These are phyloP conservation scores for Leucaena leucocephala DNA, from an alignment of 306 rosid genomes.

Conservation along the genomic window DNA sequence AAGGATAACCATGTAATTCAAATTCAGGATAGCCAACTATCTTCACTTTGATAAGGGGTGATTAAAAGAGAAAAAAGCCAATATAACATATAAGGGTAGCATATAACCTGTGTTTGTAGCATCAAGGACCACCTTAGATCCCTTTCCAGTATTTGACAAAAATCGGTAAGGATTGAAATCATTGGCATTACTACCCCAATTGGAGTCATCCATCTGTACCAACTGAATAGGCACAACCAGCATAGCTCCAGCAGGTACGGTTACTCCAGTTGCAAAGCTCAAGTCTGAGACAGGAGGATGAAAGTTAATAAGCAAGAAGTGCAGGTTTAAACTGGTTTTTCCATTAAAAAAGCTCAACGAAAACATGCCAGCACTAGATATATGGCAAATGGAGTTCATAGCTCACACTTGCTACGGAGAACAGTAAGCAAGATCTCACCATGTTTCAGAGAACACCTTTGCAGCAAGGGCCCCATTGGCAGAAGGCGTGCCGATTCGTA, in stretches of 20 bases:
- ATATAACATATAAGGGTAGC: conserved; percentile 7
- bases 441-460: conserved; percentile 75
- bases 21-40: conserved; percentile 8
- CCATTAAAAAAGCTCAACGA: conserved; percentile 9
- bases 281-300: conserved; percentile 49
- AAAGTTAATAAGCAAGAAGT: conserved; percentile 34
- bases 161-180: conserved; percentile 78
- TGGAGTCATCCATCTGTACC: conserved; percentile 67
- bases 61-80: background rate
- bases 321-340: conserved; percentile 1
- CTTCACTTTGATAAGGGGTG: background rate
- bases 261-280: conserved; percentile 59
- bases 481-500: conserved; percentile 83
- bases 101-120: conserved; percentile 40
- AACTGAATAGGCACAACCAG: conserved; percentile 72
- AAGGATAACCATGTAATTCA: background rate
- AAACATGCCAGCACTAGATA: background rate
- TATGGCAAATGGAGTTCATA: background rate
- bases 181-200: conserved; percentile 74
- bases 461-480: conserved; percentile 66
- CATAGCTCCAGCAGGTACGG: conserved; percentile 72
- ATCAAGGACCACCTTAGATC: conserved; percentile 42
- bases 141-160: conserved; percentile 48
- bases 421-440: conserved; percentile 50
- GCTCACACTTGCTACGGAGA: background rate